phyloP scores from a whole-genome alignment of 2,329 filamentous ascomycete genomes.

The Chalara sp. region DNA sequence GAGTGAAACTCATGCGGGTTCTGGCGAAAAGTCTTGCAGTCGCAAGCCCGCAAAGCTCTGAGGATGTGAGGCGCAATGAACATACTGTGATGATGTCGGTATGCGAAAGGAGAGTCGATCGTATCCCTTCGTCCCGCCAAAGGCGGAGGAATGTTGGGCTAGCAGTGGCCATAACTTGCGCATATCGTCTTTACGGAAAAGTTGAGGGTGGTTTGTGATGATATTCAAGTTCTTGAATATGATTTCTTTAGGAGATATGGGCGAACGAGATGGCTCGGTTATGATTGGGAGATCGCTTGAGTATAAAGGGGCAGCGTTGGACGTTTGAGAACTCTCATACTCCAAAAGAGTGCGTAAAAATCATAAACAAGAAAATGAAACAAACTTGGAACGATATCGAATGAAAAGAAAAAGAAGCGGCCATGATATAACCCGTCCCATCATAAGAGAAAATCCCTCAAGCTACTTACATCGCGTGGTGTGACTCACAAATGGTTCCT shows the following conservation, averaged over 20 bases:
- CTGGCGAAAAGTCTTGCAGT: slow-evolving; percentile 64
- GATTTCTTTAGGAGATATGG: not conserved
- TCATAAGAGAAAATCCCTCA: slow-evolving; percentile 7
- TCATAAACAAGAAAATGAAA: not conserved
- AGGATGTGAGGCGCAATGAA: slow-evolving; percentile 58
- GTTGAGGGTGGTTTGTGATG: not conserved
- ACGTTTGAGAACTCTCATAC: not conserved
- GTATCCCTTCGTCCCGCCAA: slow-evolving; percentile 25
- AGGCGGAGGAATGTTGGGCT: slow-evolving; percentile 24
- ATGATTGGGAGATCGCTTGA: not conserved
- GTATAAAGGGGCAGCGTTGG: not conserved
- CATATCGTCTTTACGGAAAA: slow-evolving; percentile 17
- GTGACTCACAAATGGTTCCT: slow-evolving; percentile 8
- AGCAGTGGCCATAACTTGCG: slow-evolving; percentile 26
- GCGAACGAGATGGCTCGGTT: not conserved
- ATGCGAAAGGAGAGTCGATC: slow-evolving; percentile 20
- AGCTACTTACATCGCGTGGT: slow-evolving; percentile 1
- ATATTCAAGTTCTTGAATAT: not conserved
- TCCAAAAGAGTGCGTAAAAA: not conserved
- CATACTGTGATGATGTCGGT: slow-evolving; percentile 33
- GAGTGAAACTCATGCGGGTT: slow-evolving; percentile 62
- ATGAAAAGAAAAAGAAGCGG: not conserved
- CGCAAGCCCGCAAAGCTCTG: slow-evolving; percentile 63
- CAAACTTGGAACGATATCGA: slow-evolving; percentile 1
- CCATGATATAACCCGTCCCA: slow-evolving; percentile 14